Base-by-base conservation (phyloP, 2,329 filamentous ascomycete species). In the Sporothrix globosa region DNA sequence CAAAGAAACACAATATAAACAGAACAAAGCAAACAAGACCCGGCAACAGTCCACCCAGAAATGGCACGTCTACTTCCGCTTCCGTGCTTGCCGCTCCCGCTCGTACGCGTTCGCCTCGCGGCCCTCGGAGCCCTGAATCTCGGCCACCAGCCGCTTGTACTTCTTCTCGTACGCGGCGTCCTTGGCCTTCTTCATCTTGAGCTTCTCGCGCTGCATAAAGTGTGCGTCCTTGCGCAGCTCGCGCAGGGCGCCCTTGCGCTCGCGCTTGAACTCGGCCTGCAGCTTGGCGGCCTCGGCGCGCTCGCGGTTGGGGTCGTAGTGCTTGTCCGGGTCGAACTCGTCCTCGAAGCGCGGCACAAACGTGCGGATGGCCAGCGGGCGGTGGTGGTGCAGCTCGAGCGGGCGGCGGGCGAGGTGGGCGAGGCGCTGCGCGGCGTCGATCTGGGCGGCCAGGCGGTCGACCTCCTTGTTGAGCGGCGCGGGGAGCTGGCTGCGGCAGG, bases 101-200 rank as follows among this genome's bases (percentile, higher is more conserved):
- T 96, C 94, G 85, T 98, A 98, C 65, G 86, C 87, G 81, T 98
- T 98, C 56, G 88, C 86, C 80, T 96, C 94, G 71, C 86, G 84
- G 1, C 95, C 95, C 80, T 97, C 96, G 82, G 97, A 91, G 75
- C 91, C 92, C 82, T 99, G 95, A 76, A 99, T 97, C 86, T 97
- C 94, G 11, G 94, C 92, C 75, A 98, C 89, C 72, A 99, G 84
- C 74, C 91, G 88, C 85, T 91, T 92, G 84, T 95, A 97, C 86
- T 98, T 98, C 85, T 92, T 92, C 85, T 98, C 95, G 84, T 99
- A 98, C 74, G 92, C 93, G 71, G 88, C 88, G 83, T 98, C 96
- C 83, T 89, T 90, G 83, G 92, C 92, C 86, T 94, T 97, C 89
- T 98, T 98, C 83, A 96, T 86, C 76, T 88, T 87, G 77, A 99